A percentile compares a stretch with the other conserved stretches of the same genome.
Evolutionary conservation across 139 green algal genomes (phyloP).

Genomic region (Bryopsis sp.): DNA sequence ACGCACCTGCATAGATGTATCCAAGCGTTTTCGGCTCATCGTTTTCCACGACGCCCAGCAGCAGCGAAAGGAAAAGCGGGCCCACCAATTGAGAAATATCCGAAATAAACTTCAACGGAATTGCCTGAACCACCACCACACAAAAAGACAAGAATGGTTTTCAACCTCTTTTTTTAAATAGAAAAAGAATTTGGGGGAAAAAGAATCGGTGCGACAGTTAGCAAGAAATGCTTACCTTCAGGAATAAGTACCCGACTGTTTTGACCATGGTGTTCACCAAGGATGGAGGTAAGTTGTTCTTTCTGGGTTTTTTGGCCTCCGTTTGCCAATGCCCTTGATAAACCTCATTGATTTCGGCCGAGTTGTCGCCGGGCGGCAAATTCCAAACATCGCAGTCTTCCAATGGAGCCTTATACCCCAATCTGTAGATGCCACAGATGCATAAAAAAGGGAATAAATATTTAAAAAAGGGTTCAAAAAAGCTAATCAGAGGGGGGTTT

Average conservation of each 20-base stretch:
- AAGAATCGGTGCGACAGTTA: no score
- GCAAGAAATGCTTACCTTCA: no score
- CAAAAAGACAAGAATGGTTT: no score
- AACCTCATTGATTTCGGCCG: not conserved
- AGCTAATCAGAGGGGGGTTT: no score
- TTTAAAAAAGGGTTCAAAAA: no score
- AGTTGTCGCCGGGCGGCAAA: constrained; percentile 30
- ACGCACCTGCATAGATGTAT: not conserved
- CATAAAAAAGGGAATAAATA: no score
- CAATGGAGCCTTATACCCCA: constrained; percentile 40
- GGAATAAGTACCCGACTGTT: not conserved
- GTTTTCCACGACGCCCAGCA: constrained; percentile 30
- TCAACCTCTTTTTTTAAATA: no score
- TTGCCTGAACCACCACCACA: not conserved
- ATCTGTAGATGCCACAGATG: no score
- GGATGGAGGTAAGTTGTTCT: not conserved
- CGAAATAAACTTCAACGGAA: constrained; percentile 8
- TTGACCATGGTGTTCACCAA: constrained; percentile 5
- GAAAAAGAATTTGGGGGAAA: no score
- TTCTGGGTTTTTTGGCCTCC: no score
- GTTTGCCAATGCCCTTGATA: constrained; percentile 20
- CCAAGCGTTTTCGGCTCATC: not conserved
- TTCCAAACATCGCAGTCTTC: constrained; percentile 39
- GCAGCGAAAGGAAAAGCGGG: constrained; percentile 49
- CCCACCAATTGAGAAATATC: constrained; percentile 42